Percentiles rank a stretch among this genome's conserved stretches.
Conservation (phyloP, 2,329 filamentous ascomycete species). For the Fusarium sambucinum region DNA sequence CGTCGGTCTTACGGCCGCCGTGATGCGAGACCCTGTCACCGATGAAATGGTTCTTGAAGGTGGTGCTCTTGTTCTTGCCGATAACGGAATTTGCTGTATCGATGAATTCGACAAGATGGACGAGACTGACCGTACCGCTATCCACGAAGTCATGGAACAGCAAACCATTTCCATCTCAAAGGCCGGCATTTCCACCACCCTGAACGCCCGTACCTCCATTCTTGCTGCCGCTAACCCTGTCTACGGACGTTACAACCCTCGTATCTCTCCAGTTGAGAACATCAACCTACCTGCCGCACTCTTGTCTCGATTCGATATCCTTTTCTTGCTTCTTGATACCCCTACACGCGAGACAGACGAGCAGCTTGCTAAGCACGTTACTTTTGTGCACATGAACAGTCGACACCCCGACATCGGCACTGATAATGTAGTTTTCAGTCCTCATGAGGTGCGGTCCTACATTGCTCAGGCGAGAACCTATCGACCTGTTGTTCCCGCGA, state of each 20-base stretch:
- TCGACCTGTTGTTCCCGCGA: slow-evolving; percentile 85
- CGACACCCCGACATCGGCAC: slow-evolving; percentile 81
- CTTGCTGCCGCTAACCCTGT: slow-evolving; percentile 96
- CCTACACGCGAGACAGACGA: slow-evolving; percentile 90
- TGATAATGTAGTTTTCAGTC: slow-evolving; percentile 81
- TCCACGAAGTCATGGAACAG: slow-evolving; percentile 91
- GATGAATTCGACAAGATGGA: slow-evolving; percentile 94
- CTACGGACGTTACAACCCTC: slow-evolving; percentile 97
- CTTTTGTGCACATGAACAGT: slow-evolving; percentile 97
- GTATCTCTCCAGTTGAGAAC: slow-evolving; percentile 96
- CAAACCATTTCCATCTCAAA: slow-evolving; percentile 89
- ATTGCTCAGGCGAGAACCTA: slow-evolving; percentile 92
- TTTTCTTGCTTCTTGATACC: slow-evolving; percentile 97
- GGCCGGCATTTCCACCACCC: slow-evolving; percentile 76
- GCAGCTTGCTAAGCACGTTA: slow-evolving; percentile 93
- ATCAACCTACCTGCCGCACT: slow-evolving; percentile 99
- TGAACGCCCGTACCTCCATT: slow-evolving; percentile 96
- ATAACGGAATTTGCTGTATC: slow-evolving; percentile 88
- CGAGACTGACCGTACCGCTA: slow-evolving; percentile 83
- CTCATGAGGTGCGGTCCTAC: slow-evolving; percentile 94
- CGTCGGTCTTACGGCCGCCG: slow-evolving; percentile 84
- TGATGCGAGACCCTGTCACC: slow-evolving; percentile 86
- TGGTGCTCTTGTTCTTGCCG: slow-evolving; percentile 81
- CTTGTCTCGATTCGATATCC: slow-evolving; percentile 94
- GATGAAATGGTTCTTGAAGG: slow-evolving; percentile 88